Evolutionary conservation across 495 filamentous ascomycete species (phyloP), one percentile per base, ranked within the genome.

Genomic region (Darksidea phi): DNA sequence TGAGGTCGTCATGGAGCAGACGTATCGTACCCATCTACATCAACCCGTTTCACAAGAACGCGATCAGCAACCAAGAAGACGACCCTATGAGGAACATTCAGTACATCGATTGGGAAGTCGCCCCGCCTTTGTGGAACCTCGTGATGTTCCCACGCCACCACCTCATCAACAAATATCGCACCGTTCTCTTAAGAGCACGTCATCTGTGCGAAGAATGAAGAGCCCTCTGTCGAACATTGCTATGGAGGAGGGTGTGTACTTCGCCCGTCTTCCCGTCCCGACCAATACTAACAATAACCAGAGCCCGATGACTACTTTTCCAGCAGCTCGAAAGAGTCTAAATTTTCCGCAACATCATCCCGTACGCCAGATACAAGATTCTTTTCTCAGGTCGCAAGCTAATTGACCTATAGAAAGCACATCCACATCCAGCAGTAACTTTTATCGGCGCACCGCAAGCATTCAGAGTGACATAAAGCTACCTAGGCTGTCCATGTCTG

Each of bases 171-270:
- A 45, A 13, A 37, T 17, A 12, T 41, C 37, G 17, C 1, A 36
- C 26, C 8, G 56, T 26, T 18, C 6, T 38, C 7, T 18, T 7
- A 59, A 17, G 7, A 23, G 45, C n/a, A 49, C 15, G n/a, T 43
- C 26, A 21, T 53, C 48, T 10, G 15, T 53, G 48, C 8, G 13
- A 28, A 53, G 37, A 41, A 43, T n/a, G 26, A 43, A 46, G 28
- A 60, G 57, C 26, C 57, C 47, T 25, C 48, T 60, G 7, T 60
- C 47, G 5, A 21, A 28, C 32, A 41, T 50, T 45, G 20, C n/a
- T n/a, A n/a, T n/a, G n/a, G n/a, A n/a, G n/a, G n/a, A 56, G 12
- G 20, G 28, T 58, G n/a, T 12, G 21, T 34, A 5, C 23, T 36
- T 8, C 11, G 10, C 8, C 21, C 12, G 10, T 15, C 6, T n/a